Evolutionary conservation across 306 rosid genomes (phyloP), one percentile per base, ranked within the genome.

Genomic region (Astragalus glycyphyllos): DNA sequence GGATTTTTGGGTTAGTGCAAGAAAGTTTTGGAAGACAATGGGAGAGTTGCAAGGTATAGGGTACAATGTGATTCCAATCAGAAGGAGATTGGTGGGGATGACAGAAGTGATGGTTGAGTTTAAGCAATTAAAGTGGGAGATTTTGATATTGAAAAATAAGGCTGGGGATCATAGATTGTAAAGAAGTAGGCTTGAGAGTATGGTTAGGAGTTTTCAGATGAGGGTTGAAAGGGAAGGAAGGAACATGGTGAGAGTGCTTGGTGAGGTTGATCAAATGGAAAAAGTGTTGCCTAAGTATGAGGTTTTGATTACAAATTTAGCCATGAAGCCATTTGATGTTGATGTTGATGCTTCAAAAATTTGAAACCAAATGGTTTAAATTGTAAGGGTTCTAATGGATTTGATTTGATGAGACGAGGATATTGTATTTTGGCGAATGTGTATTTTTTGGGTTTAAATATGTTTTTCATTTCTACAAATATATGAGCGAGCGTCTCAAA

Each of bases 11-110:
- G 11, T 48, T 3, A 46, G 14, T 40, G 68, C 56, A 8, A 6
- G 32, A 1, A 6, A 64, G 48, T 42, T 71, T 41, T 71, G 73
- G 68, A 56, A 64, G 77, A 51, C 63, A 14, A 35, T 38, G 72
- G 77, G 23, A 73, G 82, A 71, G 2, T 66, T 78, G 65, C 77
- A 78, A 10, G 37, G 62, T 8, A 56, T 78, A 31, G 82, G 73
- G n/a, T 78, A 63, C 38, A 77, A 61, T 13, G 81, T 77, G 60
- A 0, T 71, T 71, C 67, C 34, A 32, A 58, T 65, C 4, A 64
- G 82, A 26, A 67, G 47, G 20, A 64, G 77, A 17, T 46, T 71
- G 65, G 59, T 71, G 62, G 82, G 46, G 38, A 44, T 55, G 34
- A 15, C 26, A 4, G 63, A 71, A 31, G 56, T 55, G 56, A 56